Evolutionary conservation across 495 filamentous ascomycete species (phyloP).

Genomic region (Penicillium manginii): DNA sequence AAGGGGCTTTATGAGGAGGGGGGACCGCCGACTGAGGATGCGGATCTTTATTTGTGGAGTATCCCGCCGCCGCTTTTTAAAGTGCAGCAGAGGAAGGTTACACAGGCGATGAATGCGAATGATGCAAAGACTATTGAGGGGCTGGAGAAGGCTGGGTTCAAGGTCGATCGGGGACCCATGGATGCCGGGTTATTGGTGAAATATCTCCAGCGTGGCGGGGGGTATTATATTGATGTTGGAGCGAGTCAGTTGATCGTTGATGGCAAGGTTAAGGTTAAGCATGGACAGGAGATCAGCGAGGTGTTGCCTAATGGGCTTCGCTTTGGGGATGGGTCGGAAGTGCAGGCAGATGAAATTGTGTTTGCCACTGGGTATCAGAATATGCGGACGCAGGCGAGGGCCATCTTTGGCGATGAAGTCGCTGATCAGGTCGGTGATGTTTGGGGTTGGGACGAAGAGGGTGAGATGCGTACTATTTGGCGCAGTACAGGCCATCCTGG

Average conservation of each 20-base stretch:
- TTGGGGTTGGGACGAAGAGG: slow-evolving; percentile 80
- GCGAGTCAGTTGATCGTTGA: slow-evolving; percentile 72
- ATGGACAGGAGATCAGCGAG: slow-evolving; percentile 65
- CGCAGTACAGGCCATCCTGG: slow-evolving; percentile 69
- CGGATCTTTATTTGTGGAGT: slow-evolving; percentile 61
- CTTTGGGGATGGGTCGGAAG: slow-evolving; percentile 66
- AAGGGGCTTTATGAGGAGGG: slow-evolving; percentile 65
- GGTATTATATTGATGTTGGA: slow-evolving; percentile 81
- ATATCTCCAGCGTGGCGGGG: slow-evolving; percentile 75
- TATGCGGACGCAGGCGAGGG: slow-evolving; percentile 65
- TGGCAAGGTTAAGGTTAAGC: slow-evolving; percentile 76
- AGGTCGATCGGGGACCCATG: slow-evolving; percentile 67
- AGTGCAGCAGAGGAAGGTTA: slow-evolving; percentile 56
- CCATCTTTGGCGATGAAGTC: slow-evolving; percentile 72
- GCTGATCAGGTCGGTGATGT: slow-evolving; percentile 68
- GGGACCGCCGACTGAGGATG: slow-evolving; percentile 58
- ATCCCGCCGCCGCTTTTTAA: slow-evolving; percentile 62
- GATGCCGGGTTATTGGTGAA: slow-evolving; percentile 70
- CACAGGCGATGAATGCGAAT: slow-evolving; percentile 44
- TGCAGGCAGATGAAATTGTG: slow-evolving; percentile 80
- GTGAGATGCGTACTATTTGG: slow-evolving; percentile 77
- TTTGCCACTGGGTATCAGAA: slow-evolving; percentile 85
- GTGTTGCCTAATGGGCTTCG: slow-evolving; percentile 62
- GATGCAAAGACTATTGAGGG: slow-evolving; percentile 60
- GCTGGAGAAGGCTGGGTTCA: slow-evolving; percentile 68